phyloP scores from a whole-genome alignment of 129 eudicot genomes.

The Erigeron canadensis region DNA sequence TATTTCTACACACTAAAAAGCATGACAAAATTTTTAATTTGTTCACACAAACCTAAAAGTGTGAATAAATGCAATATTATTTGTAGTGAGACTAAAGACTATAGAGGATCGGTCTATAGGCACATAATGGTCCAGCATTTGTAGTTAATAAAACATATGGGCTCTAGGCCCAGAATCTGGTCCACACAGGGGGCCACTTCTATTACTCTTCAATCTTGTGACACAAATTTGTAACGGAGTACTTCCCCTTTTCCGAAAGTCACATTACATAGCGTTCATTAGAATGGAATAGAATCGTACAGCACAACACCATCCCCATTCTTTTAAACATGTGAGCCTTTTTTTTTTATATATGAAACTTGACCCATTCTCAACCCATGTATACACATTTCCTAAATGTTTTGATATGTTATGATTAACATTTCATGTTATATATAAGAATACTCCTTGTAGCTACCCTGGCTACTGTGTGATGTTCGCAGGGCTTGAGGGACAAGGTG shows the following conservation, averaged over 20 bases:
- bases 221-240: slow-evolving; percentile 22
- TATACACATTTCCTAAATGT: neutral
- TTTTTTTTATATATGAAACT: neutral
- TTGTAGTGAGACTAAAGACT: neutral
- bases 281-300: neutral
- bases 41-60: too few species aligned
- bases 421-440: too few species aligned
- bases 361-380: neutral
- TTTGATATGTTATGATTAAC: neutral
- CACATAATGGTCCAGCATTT: slow-evolving; percentile 38
- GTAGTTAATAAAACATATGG: slow-evolving; percentile 43
- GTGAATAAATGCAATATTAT: neutral
- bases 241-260: slow-evolving; percentile 23
- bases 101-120: slow-evolving; percentile 9
- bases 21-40: too few species aligned
- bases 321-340: neutral
- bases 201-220: slow-evolving; percentile 30
- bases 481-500: too few species aligned
- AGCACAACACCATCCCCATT: slow-evolving; percentile 1
- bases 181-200: slow-evolving; percentile 37
- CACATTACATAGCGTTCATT: slow-evolving; percentile 28
- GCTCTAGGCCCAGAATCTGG: slow-evolving; percentile 41
- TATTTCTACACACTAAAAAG: too few species aligned
- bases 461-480: too few species aligned
- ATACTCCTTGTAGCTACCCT: too few species aligned